phyloP scores from a whole-genome alignment of 352 stramenopile genomes.

The Phytopythium cucurbitacearum region DNA sequence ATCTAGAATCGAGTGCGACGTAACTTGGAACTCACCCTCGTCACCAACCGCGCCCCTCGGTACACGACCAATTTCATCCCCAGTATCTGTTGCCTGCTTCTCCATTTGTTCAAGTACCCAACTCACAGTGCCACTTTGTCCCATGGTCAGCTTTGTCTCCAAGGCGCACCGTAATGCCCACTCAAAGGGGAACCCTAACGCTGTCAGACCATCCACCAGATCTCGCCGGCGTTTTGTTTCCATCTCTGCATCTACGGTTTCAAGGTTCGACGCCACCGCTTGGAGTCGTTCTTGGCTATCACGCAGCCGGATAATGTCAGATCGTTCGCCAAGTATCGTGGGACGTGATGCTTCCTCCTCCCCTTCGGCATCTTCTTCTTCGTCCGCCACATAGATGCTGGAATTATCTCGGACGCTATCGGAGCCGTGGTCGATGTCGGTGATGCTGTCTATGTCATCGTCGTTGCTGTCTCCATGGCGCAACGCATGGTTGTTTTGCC shows the following conservation, averaged over 20 bases:
- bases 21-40: no score
- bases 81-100: conserved; percentile 27
- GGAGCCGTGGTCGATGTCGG: conserved; percentile 10
- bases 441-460: conserved; percentile 5
- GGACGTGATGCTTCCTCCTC: no score
- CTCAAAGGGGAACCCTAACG: conserved; percentile 81
- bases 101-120: conserved; percentile 93
- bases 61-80: not conserved
- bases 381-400: not conserved
- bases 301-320: no score
- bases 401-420: not conserved
- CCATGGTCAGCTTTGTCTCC: conserved; percentile 35
- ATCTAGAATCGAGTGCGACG: no score
- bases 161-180: conserved; percentile 64
- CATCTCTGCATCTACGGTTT: not conserved
- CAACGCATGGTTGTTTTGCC: not conserved
- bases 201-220: conserved; percentile 73
- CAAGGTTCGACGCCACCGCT: no score
- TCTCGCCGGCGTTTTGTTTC: conserved; percentile 25
- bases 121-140: conserved; percentile 69
- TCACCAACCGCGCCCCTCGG: no score
- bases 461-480: conserved; percentile 11
- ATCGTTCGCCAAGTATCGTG: no score
- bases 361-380: not conserved
- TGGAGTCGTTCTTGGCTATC: no score